Evolutionary conservation across 306 rosid genomes (phyloP), one percentile per base, ranked within the genome.

Genomic region (Psophocarpus tetragonolobus): DNA sequence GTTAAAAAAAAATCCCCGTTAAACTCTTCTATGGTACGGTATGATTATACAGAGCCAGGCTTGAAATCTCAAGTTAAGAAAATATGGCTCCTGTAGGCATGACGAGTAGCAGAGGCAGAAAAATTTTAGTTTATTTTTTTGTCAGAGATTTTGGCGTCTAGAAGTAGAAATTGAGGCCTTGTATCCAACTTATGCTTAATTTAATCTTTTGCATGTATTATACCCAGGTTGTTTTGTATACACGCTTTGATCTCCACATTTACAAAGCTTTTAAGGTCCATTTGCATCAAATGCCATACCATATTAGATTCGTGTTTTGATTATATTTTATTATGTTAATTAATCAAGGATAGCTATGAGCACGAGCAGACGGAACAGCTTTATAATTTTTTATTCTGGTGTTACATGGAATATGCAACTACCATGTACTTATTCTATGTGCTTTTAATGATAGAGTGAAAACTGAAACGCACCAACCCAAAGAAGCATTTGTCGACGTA

Each of bases 121-220:
- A 26, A 68, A 21, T 51, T 9, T 20, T 10, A 10, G 4, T 17
- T 71, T 61, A 6, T 75, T 62, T 51, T 50, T 73, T 6, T 64
- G 71, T 63, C 35, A 10, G 32, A 47, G 71, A 53, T 53, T 74
- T 33, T 84, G 76, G 29, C 56, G 66, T 23, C 23, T 42, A n/a
- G 63, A 24, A 21, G 75, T 27, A 58, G 65, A 30, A 60, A 53
- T 14, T 18, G 27, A 71, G 64, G 74, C 45, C 50, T 63, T 76
- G 74, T 76, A 69, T 56, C 39, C 18, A 54, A 39, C 68, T 63
- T 63, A 62, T 27, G 13, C 32, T 44, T 4, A 23, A 6, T 33
- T 0, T 33, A 48, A 33, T 38, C 47, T 44, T 20, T 11, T 10
- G 0, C 1, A 18, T 21, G 20, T 71, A 12, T 33, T 14, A 57